Evolutionary conservation across 2,329 filamentous ascomycete species (phyloP).

Genomic region (Phyllosticta citrichinensis): DNA sequence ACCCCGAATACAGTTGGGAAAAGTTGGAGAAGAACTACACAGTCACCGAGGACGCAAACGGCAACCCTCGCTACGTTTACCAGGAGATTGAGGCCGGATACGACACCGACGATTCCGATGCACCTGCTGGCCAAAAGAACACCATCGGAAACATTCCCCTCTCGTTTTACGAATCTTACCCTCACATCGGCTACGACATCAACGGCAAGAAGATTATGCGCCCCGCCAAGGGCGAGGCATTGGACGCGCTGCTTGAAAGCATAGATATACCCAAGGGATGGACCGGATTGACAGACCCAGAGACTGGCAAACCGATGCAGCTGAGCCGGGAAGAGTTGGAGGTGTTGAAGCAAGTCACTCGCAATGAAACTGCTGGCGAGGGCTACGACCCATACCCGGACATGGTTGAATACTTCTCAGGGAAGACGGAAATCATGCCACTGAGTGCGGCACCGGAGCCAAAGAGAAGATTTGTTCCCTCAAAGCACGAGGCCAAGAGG

Average conservation of each 20-base stretch:
- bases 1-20: slow-evolving; percentile 4
- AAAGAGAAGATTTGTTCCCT: slow-evolving; percentile 89
- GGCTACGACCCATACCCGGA: slow-evolving; percentile 90
- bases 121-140: slow-evolving; percentile 60
- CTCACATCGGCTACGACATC: slow-evolving; percentile 97
- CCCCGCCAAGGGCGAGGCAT: slow-evolving; percentile 82
- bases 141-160: slow-evolving; percentile 93
- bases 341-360: slow-evolving; percentile 76
- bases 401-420: slow-evolving; percentile 88
- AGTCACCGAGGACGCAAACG: slow-evolving; percentile 74
- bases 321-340: slow-evolving; percentile 82
- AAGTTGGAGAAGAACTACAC: slow-evolving; percentile 42
- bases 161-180: slow-evolving; percentile 93
- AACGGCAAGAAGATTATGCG: slow-evolving; percentile 98
- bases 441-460: slow-evolving; percentile 90
- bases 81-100: slow-evolving; percentile 89
- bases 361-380: slow-evolving; percentile 78
- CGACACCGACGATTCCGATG: slow-evolving; percentile 90
- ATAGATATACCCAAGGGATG: slow-evolving; percentile 96
- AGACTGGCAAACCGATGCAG: slow-evolving; percentile 85
- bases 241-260: slow-evolving; percentile 88
- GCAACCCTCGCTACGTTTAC: slow-evolving; percentile 82
- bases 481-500: slow-evolving; percentile 91
- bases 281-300: slow-evolving; percentile 89
- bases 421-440: slow-evolving; percentile 86